Conservation (phyloP, 208 protist species). For the Porcisia hertigi region DNA sequence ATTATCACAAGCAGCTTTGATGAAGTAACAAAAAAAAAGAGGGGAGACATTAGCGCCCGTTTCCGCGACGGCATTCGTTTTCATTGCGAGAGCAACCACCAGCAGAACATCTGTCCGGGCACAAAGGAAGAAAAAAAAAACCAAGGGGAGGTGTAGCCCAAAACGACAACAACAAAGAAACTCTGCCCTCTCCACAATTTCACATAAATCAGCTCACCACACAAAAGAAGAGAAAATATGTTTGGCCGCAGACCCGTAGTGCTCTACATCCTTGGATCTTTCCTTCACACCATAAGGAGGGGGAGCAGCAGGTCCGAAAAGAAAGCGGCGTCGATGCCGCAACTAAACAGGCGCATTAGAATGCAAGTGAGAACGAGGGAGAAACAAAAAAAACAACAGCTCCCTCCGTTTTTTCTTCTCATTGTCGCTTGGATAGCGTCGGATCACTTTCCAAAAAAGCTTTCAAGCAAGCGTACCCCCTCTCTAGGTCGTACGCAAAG, state of each 20-base stretch:
- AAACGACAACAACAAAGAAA: no score
- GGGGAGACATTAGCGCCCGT: no score
- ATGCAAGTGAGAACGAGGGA: not conserved
- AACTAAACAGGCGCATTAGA: not conserved
- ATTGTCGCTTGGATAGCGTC: slow-evolving; percentile 15
- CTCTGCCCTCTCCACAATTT: no score
- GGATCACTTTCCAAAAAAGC: slow-evolving; percentile 64
- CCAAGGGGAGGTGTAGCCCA: no score
- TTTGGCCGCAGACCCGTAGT: not conserved
- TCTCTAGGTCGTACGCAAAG: slow-evolving; percentile 92
- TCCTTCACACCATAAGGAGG: not conserved
- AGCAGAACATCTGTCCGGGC: no score
- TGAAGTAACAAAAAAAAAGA: no score
- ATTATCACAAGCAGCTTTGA: no score
- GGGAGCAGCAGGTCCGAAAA: no score
- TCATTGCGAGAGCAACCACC: no score
- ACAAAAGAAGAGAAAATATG: not conserved
- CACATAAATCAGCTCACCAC: not conserved
- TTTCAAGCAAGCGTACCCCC: slow-evolving; percentile 80
- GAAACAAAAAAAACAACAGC: not conserved
- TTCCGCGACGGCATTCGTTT: no score
- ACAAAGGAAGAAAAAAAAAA: not conserved
- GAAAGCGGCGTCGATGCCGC: no score
- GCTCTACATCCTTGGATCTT: not conserved
- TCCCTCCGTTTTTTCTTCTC: not conserved